phyloP scores from a whole-genome alignment of 2,329 filamentous ascomycete genomes.

The Fusarium sp. region DNA sequence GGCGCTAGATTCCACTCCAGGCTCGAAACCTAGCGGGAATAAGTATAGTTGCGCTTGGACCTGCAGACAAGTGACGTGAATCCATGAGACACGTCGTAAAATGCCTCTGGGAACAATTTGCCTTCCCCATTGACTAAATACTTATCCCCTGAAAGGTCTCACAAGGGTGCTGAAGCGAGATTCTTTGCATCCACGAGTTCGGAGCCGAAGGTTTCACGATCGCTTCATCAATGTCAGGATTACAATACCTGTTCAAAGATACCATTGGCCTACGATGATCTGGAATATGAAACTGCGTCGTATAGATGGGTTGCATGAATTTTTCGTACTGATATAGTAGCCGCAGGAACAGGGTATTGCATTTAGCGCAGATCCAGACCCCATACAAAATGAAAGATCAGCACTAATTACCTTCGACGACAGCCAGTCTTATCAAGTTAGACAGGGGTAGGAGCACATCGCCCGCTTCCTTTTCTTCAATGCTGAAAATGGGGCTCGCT shows the following conservation, averaged over 20 bases:
- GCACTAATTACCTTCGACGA: not conserved
- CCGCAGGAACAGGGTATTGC: not conserved
- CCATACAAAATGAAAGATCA: not conserved
- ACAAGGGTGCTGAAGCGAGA: not conserved
- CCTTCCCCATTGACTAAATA: not conserved
- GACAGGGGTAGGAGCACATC: not conserved
- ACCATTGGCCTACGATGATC: not conserved
- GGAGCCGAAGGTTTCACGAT: not conserved
- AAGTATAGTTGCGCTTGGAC: not conserved
- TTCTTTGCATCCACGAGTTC: not conserved
- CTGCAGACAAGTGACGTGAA: not conserved
- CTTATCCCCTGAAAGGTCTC: not conserved
- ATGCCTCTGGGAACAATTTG: not conserved
- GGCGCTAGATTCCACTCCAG: not conserved
- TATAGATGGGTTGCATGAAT: not conserved
- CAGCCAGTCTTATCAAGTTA: not conserved
- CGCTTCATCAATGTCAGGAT: not conserved
- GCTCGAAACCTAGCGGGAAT: not conserved
- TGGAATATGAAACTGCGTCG: not conserved
- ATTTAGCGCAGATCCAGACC: not conserved
- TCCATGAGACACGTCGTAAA: not conserved
- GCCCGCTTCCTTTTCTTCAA: not conserved
- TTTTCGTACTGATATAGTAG: not conserved
- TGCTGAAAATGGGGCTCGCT: not conserved
- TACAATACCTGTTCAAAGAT: not conserved